Evolutionary conservation across 345 rosid genomes (phyloP).

Genomic region (Gossypium anomalum): DNA sequence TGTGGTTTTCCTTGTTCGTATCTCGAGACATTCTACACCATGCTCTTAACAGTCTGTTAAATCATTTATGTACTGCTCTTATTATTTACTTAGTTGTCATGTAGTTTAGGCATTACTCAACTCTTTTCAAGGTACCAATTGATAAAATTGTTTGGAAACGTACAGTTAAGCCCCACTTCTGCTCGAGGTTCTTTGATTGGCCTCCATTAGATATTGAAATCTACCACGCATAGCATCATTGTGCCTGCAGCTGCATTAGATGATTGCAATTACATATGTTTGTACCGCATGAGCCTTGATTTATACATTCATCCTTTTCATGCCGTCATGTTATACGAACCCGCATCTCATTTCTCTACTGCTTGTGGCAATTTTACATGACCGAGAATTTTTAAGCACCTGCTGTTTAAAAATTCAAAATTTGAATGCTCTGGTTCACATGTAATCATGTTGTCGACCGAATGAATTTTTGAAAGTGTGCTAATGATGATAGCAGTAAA

Average conservation of each 20-base stretch:
- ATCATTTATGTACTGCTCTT: background rate
- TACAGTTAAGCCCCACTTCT: background rate
- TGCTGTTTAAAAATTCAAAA: slow-evolving; percentile 15
- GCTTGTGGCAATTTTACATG: background rate
- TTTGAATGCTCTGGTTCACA: no score
- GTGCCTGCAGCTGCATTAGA: slow-evolving; percentile 13
- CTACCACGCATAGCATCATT: background rate
- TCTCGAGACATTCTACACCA: background rate
- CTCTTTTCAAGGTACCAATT: background rate
- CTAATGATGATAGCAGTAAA: no score
- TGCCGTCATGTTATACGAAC: slow-evolving; percentile 14
- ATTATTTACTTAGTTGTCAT: background rate
- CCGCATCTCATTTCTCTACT: slow-evolving; percentile 1
- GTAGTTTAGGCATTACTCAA: background rate
- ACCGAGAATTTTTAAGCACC: background rate
- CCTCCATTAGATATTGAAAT: background rate
- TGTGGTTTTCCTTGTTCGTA: background rate
- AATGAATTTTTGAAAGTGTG: no score
- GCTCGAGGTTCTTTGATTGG: slow-evolving; percentile 12
- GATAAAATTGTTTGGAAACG: slow-evolving; percentile 8
- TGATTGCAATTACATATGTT: slow-evolving; percentile 11
- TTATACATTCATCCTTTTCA: slow-evolving; percentile 13
- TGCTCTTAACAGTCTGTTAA: background rate
- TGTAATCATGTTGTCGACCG: no score
- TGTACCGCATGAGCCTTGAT: slow-evolving; percentile 15